Conservation (phyloP, 176 grass and related monocot genomes). For the Cenchrus americanus region DNA sequence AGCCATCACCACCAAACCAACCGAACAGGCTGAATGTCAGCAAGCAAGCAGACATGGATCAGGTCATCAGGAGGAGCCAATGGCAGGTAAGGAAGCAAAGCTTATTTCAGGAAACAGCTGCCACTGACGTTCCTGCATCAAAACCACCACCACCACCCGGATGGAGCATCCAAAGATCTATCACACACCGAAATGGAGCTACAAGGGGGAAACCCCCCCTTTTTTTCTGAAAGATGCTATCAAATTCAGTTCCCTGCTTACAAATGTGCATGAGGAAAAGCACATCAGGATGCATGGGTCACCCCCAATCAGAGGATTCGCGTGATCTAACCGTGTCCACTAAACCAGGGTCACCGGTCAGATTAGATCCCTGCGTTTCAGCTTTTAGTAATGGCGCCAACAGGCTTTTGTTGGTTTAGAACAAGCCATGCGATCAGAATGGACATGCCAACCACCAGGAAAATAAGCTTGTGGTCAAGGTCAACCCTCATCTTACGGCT, state of each 20-base stretch:
- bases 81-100: not conserved
- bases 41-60: conserved; percentile 8
- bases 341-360: conserved; percentile 36
- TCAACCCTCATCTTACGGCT: conserved; percentile 53
- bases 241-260: conserved; percentile 29
- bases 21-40: too few relatives aligned
- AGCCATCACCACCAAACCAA: too few relatives aligned
- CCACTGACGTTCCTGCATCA: conserved; percentile 1
- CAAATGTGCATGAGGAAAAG: not conserved
- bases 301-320: not conserved
- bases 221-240: conserved; percentile 7
- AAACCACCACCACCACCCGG: not conserved
- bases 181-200: conserved; percentile 31
- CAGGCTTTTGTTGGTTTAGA: conserved; percentile 42
- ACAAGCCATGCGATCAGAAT: conserved; percentile 41
- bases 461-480: conserved; percentile 55
- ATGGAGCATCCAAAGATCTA: not conserved
- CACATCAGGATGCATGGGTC: conserved; percentile 32
- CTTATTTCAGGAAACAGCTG: conserved; percentile 37
- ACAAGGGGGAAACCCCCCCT: conserved; percentile 11
- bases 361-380: conserved; percentile 7
- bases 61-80: not conserved
- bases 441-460: conserved; percentile 48
- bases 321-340: conserved; percentile 43
- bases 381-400: conserved; percentile 40